phyloP scores from a whole-genome alignment of 768 basidiomycete species.

The Russula ochroleuca region DNA sequence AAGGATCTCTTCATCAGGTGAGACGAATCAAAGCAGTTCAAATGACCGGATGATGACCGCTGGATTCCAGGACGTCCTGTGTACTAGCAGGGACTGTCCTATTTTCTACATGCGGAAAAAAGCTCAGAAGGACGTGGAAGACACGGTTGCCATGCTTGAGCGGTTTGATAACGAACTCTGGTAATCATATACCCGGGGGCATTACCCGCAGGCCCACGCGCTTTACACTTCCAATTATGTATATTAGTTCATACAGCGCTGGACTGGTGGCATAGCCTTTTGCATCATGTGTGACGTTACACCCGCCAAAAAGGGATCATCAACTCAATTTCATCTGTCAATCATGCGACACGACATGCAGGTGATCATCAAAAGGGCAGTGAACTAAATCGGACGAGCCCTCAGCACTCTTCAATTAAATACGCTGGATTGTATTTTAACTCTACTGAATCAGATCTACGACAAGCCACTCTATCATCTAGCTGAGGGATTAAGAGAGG shows the following conservation, averaged over 20 bases:
- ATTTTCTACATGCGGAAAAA: constrained; percentile 99
- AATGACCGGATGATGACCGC: constrained; percentile 25
- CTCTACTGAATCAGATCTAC: not conserved
- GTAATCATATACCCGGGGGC: constrained; percentile 43
- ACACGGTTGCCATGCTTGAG: constrained; percentile 70
- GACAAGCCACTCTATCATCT: not conserved
- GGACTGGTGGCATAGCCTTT: constrained; percentile 1
- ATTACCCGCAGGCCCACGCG: not conserved
- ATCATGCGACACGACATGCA: constrained; percentile 1
- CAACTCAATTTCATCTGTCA: not conserved
- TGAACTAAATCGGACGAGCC: not conserved
- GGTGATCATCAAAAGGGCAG: not conserved
- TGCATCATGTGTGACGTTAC: not conserved
- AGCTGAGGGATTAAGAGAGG: not conserved
- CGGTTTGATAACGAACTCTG: constrained; percentile 78
- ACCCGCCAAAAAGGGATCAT: no score
- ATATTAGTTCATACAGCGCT: constrained; percentile 25
- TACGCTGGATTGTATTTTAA: not conserved
- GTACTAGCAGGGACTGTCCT: constrained; percentile 95
- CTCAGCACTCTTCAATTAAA: not conserved
- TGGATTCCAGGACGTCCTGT: constrained; percentile 77
- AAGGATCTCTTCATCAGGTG: constrained; percentile 95
- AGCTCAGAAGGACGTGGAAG: constrained; percentile 95
- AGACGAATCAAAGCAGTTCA: constrained; percentile 8
- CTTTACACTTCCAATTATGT: constrained; percentile 12